Evolutionary conservation across 2,329 filamentous ascomycete species (phyloP), one percentile per base, ranked within the genome.

Genomic region (Apiospora sp.): DNA sequence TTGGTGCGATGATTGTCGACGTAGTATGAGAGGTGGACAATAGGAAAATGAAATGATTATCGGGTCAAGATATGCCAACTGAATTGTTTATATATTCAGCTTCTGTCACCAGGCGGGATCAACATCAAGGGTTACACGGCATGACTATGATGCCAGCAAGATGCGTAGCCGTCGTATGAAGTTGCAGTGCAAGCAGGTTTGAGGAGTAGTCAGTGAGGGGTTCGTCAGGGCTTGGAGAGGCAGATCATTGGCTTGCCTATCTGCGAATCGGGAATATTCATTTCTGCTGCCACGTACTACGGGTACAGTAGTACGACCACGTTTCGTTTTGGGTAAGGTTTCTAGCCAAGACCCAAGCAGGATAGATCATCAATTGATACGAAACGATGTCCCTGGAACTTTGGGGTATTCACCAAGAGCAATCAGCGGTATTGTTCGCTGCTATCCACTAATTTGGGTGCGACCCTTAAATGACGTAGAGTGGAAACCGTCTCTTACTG

Each of bases 161-260:
- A 64, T 64, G 58, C 58, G 34, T 41, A n/a, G 19, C 34, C 16
- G 58, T 10, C 58, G 58, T 37, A 64, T 64, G 54, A 61, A 61
- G 54, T 61, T 22, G 30, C 54, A 64, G 58, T 22, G 58, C 58
- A 64, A 64, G 58, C 58, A 64, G 58, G 58, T 64, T 64, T 64
- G 58, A 41, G 30, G 34, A 41, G 34, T n/a, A 41, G 22, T 3
- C 19, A 24, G 58, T 64, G 58, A 64, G 58, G 58, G 58, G 58
- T 64, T 41, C 37, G 58, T 41, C 58, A 41, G 58, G 58, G 30
- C 34, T 37, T 64, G 58, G 34, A 4, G 34, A 22, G n/a, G 58
- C 19, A n/a, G 30, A 64, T 64, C 58, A 61, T 64, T 64, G 58
- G 58, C 34, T n/a, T 37, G 58, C 12, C 30, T 34, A 41, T 64